Conservation (phyloP, 2,329 filamentous ascomycete species). For the Graphilbum ipis-grandicollis region DNA sequence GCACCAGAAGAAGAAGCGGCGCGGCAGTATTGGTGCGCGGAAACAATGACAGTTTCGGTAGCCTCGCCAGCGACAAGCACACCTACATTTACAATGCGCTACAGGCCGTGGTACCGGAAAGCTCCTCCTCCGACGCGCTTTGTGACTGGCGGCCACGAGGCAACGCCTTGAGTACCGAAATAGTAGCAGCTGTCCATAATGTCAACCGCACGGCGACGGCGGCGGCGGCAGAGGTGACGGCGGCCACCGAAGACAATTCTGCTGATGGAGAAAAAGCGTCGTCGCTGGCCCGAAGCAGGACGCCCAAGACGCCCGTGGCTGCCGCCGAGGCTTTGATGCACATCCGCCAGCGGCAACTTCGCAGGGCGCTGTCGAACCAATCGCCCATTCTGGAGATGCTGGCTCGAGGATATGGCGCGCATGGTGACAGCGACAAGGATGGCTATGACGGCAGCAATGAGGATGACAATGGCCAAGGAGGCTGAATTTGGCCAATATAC, state of each 20-base stretch:
- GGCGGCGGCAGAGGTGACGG: too few species aligned
- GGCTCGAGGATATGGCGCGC: background rate
- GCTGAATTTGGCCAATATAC: too few species aligned
- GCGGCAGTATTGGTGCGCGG: too few species aligned
- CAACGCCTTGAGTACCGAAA: too few species aligned
- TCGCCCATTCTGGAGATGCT: background rate
- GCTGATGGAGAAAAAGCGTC: too few species aligned
- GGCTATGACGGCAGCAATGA: background rate
- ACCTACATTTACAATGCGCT: constrained; percentile 21
- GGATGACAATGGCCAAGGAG: background rate
- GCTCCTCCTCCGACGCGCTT: constrained; percentile 20
- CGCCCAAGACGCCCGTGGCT: background rate
- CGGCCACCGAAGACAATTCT: too few species aligned
- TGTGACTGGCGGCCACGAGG: constrained; percentile 21
- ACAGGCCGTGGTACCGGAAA: constrained; percentile 20
- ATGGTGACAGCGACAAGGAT: background rate
- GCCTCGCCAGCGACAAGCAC: constrained; percentile 9
- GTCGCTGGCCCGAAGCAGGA: background rate
- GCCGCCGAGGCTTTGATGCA: background rate
- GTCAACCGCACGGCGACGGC: too few species aligned
- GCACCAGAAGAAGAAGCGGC: background rate
- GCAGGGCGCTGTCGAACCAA: background rate
- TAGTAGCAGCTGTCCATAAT: too few species aligned
- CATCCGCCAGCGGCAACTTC: constrained; percentile 4
- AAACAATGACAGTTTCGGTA: background rate